phyloP scores from a whole-genome alignment of 2,329 filamentous ascomycete species.

The Sporothrix inflata region DNA sequence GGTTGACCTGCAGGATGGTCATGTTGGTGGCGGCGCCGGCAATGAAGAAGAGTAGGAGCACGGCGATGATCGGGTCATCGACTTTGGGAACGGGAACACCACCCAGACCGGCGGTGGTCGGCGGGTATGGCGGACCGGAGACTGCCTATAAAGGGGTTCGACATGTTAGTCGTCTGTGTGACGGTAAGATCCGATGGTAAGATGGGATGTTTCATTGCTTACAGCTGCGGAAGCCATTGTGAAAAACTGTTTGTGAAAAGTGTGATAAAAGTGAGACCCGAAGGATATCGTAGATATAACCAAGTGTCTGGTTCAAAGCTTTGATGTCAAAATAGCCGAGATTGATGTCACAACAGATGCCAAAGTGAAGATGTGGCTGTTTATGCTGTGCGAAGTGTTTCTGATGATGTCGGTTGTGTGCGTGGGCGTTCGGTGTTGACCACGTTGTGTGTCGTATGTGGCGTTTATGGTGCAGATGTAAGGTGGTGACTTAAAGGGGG shows the following conservation, averaged over 20 bases:
- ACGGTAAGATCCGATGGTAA: too few species aligned
- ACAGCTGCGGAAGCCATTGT: slow-evolving; percentile 12
- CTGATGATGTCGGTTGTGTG: neutral
- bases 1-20: slow-evolving; percentile 59
- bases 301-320: neutral
- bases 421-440: neutral
- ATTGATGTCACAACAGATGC: neutral
- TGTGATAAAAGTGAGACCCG: neutral
- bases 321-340: neutral
- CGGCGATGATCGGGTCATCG: slow-evolving; percentile 67
- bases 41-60: slow-evolving; percentile 64
- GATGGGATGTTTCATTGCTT: neutral
- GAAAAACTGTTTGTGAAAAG: neutral
- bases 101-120: slow-evolving; percentile 55
- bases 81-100: slow-evolving; percentile 58
- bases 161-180: neutral
- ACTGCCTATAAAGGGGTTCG: neutral
- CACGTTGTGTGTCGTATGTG: slow-evolving; percentile 15
- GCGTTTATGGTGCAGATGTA: neutral
- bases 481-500: neutral
- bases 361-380: neutral
- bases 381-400: slow-evolving; percentile 6
- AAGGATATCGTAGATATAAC: slow-evolving; percentile 6
- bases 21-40: slow-evolving; percentile 59
- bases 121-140: slow-evolving; percentile 46